Base-by-base conservation (phyloP, 805 yeast species). In the Myxozyma monticola region DNA sequence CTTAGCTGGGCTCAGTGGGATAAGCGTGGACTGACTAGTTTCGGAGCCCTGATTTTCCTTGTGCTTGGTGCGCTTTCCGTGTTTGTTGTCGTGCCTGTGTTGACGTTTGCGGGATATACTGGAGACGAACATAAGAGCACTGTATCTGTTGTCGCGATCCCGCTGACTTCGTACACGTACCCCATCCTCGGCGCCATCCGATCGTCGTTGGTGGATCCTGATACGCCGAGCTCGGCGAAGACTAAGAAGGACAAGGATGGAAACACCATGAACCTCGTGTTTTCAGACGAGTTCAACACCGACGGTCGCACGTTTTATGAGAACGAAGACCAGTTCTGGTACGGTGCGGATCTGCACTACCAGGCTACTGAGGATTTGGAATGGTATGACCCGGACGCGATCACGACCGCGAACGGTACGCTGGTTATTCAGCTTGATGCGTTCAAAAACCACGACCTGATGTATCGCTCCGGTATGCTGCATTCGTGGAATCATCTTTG, bases 381-480 rank as follows among this genome's bases (percentile, higher is more conserved):
- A 71, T 90, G 96, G 96, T 90, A 90, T 68, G 84, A 81, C 53
- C 98, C 98, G 0, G 96, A 90, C 66, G 96, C 96, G 1, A 81
- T 76, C 2, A 76, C 82, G 26, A 90, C 97, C 0, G 72, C 69
- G 4, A 79, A 85, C 59, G 97, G 97, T 52, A 75, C 88, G 3
- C 65, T 86, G 42, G 69, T 72, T 42, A 61, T 90, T 20, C 75
- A 83, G 46, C 71, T 90, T 81, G 97, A 90, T 65, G 95, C 96
- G 1, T 85, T 72, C 68, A 72, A 78, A 62, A 86, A 85, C 68
- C 96, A 89, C 69, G 72, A 84, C 61, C 70, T 90, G 57, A 81
- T 73, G 66, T 90, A 90, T 72, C 77, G 96, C 60, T 85, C 95
- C 1, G 97, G 91, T 20, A 88, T 88, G 96, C 63, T 90, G 12